Conservation (phyloP, 2,329 filamentous ascomycete species). For the Penicillium carneum region DNA sequence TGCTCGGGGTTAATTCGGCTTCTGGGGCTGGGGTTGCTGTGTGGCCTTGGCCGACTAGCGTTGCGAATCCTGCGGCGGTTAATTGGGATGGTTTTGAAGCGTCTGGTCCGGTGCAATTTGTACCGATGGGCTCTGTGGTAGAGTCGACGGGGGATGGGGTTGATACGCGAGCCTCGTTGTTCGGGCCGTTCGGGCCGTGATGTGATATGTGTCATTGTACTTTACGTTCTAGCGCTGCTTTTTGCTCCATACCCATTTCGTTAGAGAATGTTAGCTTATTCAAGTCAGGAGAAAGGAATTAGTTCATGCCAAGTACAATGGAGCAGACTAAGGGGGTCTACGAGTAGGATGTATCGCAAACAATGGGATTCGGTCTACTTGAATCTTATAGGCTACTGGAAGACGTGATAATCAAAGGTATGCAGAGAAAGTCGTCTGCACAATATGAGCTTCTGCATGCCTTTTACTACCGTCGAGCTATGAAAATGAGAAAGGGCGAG, state of each 20-base stretch:
- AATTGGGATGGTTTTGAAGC: not conserved
- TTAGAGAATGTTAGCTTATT: not conserved
- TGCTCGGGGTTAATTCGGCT: not conserved
- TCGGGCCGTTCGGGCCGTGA: constrained; percentile 8
- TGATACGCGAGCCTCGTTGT: not conserved
- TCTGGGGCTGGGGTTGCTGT: not conserved
- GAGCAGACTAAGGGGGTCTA: too few species aligned
- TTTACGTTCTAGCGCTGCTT: not conserved
- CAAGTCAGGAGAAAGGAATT: not conserved
- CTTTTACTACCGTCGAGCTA: too few species aligned
- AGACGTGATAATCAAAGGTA: too few species aligned
- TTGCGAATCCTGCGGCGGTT: not conserved
- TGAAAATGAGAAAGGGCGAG: too few species aligned
- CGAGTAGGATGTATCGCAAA: too few species aligned
- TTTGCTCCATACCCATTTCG: not conserved
- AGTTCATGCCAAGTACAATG: not conserved
- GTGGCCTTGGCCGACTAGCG: not conserved
- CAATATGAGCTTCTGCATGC: too few species aligned
- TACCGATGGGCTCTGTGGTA: not conserved
- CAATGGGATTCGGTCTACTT: too few species aligned
- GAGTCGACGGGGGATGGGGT: not conserved
- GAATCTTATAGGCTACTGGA: too few species aligned
- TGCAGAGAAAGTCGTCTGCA: too few species aligned
- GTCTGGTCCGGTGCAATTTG: not conserved
- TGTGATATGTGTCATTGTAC: not conserved